phyloP scores from a whole-genome alignment of 768 basidiomycete genomes.

The Gloeostereum incarnatum region DNA sequence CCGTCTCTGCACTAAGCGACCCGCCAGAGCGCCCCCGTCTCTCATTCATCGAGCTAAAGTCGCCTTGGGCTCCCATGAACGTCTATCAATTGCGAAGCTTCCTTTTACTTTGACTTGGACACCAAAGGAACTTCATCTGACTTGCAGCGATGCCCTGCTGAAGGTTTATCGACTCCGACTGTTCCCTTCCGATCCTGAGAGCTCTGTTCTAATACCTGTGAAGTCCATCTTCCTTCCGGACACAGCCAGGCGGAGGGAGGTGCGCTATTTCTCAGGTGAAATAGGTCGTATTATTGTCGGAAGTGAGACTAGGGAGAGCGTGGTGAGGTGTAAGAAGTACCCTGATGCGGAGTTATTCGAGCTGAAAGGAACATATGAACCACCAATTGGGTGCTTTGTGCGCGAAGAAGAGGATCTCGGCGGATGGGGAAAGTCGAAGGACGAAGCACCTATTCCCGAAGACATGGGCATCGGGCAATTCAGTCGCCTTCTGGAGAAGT shows the following conservation, averaged over 20 bases:
- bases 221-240: constrained; percentile 14
- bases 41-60: constrained; percentile 12
- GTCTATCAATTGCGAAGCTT: constrained; percentile 11
- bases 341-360: constrained; percentile 2
- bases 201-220: constrained; percentile 8
- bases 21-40: constrained; percentile 10
- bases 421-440: constrained; percentile 12
- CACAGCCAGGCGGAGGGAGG: constrained; percentile 11
- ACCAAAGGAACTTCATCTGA: constrained; percentile 13
- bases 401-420: constrained; percentile 12
- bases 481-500: constrained; percentile 14
- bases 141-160: constrained; percentile 9
- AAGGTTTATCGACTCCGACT: constrained; percentile 13
- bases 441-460: constrained; percentile 6
- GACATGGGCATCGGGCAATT: constrained; percentile 14
- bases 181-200: constrained; percentile 7
- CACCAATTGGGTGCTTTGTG: constrained; percentile 12
- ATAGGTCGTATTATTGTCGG: constrained; percentile 8
- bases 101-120: constrained; percentile 19
- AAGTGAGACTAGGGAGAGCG: constrained; percentile 6
- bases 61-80: constrained; percentile 6
- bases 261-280: constrained; percentile 11
- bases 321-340: not conserved
- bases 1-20: constrained; percentile 11
- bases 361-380: constrained; percentile 1